phyloP scores from a whole-genome alignment of 768 basidiomycete species.

The Boletus tylopilopsis region DNA sequence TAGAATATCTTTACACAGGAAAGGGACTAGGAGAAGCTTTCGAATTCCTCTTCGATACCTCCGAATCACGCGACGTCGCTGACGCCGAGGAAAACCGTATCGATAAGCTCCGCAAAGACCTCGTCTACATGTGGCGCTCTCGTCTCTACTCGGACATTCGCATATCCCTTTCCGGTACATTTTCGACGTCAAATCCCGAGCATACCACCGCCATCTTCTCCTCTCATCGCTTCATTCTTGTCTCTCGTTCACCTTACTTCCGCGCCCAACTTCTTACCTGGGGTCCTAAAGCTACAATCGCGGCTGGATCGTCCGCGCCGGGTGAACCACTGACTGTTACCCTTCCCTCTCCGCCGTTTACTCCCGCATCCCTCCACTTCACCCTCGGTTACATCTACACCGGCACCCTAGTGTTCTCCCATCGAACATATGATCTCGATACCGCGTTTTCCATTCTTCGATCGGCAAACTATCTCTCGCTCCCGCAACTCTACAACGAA shows the following conservation, averaged over 20 bases:
- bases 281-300: slow-evolving; percentile 37
- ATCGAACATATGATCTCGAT: slow-evolving; percentile 87
- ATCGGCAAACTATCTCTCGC: slow-evolving; percentile 73
- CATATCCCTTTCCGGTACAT: slow-evolving; percentile 70
- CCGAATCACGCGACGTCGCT: slow-evolving; percentile 40
- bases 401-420: slow-evolving; percentile 89
- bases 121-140: slow-evolving; percentile 96
- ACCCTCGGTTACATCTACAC: slow-evolving; percentile 94
- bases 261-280: slow-evolving; percentile 73
- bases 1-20: slow-evolving; percentile 94
- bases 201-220: slow-evolving; percentile 81
- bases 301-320: slow-evolving; percentile 20
- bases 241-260: slow-evolving; percentile 88
- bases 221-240: slow-evolving; percentile 89
- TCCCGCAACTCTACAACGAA: slow-evolving; percentile 73
- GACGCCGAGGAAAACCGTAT: slow-evolving; percentile 55
- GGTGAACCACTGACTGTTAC: slow-evolving; percentile 56
- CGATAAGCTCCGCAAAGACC: slow-evolving; percentile 87
- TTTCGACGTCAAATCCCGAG: slow-evolving; percentile 60
- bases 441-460: slow-evolving; percentile 90
- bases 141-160: slow-evolving; percentile 91
- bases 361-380: slow-evolving; percentile 90
- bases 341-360: slow-evolving; percentile 90
- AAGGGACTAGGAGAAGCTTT: slow-evolving; percentile 86
- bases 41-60: slow-evolving; percentile 77